These are phyloP conservation scores for Funneliformis geosporum DNA, from an alignment of 192 early-diverging fungal species.

Conservation along the genomic window DNA sequence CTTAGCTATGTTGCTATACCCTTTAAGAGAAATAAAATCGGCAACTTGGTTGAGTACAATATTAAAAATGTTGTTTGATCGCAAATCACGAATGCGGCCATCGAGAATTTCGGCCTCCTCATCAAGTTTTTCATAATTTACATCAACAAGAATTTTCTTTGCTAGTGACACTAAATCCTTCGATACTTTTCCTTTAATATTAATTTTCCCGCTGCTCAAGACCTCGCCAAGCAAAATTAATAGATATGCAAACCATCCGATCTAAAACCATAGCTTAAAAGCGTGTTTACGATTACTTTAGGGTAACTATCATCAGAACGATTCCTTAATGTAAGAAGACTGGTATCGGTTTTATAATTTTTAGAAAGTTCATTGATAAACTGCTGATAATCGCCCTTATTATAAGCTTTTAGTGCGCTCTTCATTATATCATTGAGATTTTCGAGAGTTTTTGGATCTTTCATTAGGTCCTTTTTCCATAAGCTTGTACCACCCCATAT, in stretches of 20 bases:
- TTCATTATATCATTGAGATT: neutral
- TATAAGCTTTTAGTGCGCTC: neutral
- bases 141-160: neutral
- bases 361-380: neutral
- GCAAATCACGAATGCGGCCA: neutral
- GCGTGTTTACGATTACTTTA: neutral
- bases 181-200: neutral
- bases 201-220: neutral
- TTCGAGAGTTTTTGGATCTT: neutral
- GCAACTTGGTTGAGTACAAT: neutral
- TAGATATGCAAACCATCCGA: neutral
- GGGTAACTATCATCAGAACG: neutral
- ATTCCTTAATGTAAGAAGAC: neutral
- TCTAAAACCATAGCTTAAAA: neutral
- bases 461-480: neutral
- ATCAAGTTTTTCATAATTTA: neutral
- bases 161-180: neutral
- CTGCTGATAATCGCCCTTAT: neutral
- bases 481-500: neutral
- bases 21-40: neutral
- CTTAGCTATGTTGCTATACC: neutral
- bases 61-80: neutral
- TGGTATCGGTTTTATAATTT: neutral
- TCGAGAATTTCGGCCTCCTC: neutral
- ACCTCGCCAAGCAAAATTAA: neutral